Conservation (phyloP, 441 rosid species). For the Gossypium schwendimanii region DNA sequence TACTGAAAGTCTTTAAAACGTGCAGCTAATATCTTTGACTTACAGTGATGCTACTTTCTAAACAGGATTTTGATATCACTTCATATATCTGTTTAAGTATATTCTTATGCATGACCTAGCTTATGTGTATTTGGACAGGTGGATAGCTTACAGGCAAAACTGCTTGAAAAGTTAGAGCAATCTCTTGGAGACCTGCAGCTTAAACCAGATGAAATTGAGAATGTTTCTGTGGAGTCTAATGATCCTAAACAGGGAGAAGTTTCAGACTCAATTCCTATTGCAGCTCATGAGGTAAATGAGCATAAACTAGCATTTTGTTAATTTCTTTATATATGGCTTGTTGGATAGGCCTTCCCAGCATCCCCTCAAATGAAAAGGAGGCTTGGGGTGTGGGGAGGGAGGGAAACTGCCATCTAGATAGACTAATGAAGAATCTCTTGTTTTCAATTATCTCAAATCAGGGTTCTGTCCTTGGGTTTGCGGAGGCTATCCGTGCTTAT, state of each 20-base stretch:
- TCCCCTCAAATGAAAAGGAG: neutral
- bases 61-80: slow-evolving; percentile 5
- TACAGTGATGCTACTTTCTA: neutral
- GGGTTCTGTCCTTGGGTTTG: slow-evolving; percentile 77
- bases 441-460: slow-evolving; percentile 26
- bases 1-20: neutral
- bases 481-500: slow-evolving; percentile 84
- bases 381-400: neutral
- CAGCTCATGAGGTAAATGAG: slow-evolving; percentile 56
- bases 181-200: slow-evolving; percentile 73
- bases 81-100: slow-evolving; percentile 1
- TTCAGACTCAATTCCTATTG: slow-evolving; percentile 25
- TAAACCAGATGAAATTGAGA: slow-evolving; percentile 40
- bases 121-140: slow-evolving; percentile 47
- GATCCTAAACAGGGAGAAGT: slow-evolving; percentile 31
- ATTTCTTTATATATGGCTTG: neutral
- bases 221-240: slow-evolving; percentile 32
- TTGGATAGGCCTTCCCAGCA: neutral
- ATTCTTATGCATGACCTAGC: slow-evolving; percentile 6
- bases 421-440: slow-evolving; percentile 10
- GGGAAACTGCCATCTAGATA: neutral
- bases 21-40: neutral
- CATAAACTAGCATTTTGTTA: slow-evolving; percentile 8
- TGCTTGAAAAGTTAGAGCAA: slow-evolving; percentile 84
- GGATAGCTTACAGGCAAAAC: slow-evolving; percentile 71